Base-by-base conservation (phyloP, 192 early-diverging fungal species). In the Paraglomus brasilianum region DNA sequence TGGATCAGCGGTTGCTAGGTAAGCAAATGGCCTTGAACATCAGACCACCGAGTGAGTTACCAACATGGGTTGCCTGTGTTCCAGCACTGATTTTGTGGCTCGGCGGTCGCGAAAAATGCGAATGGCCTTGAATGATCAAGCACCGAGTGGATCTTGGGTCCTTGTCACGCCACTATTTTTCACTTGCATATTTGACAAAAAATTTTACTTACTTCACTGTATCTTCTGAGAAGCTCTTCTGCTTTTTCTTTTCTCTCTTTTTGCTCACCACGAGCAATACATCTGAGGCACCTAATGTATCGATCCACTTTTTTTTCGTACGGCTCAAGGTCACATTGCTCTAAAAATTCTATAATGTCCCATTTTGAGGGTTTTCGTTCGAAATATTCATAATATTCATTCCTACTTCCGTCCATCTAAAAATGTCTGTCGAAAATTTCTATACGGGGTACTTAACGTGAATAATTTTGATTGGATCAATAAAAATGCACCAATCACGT, bases 11-110 rank as follows among this genome's bases (percentile, higher is more conserved):
- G 49, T 50, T 50, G 49, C 49, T 50, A 30, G 30, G 30, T 30
- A 30, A 30, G 30, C 30, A 30, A 30, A 30, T 30, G 30, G 30
- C 30, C 3, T 30, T 30, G 30, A 30, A 30, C 30, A 30, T 30
- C 30, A 30, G 30, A 30, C 30, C 30, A 30, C 30, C 30, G 30
- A 30, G 30, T 30, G 30, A 30, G 30, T 30, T 30, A 30, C 30
- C 30, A 30, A 30, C 30, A 30, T 30, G 30, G 30, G 30, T 30
- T 3, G 49, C n/a, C 55, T 57, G 21, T 30, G 21, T 38, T 57
- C 24, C 55, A 57, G 55, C 55, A 57, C 55, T 57, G 55, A 30
- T 30, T 63, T 63, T 63, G 61, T 63, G 58, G 58, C 58, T 60
- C 41, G 40, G 21, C 30, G 30, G 30, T 30, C 30, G 30, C 30